Conservation (phyloP, 2,329 filamentous ascomycete genomes). For the Penicillium sp. region DNA sequence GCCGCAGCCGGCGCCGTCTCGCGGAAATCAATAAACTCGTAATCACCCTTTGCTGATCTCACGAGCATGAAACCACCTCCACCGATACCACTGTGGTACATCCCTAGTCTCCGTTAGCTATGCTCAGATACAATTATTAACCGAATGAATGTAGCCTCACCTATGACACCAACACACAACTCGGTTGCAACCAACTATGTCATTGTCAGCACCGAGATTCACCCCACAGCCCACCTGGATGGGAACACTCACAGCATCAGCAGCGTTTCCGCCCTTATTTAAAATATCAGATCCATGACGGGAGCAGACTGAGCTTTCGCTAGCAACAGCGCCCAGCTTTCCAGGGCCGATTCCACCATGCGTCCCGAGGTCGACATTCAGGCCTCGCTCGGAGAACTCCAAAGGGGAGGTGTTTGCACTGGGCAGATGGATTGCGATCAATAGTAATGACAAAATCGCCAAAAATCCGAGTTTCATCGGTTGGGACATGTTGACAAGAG, state of each 20-base stretch:
- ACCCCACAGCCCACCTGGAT: background rate
- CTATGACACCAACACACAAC: conserved; percentile 72
- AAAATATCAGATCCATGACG: conserved; percentile 65
- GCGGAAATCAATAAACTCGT: conserved; percentile 85
- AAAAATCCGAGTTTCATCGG: conserved; percentile 18
- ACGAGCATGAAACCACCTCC: conserved; percentile 90
- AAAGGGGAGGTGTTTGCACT: conserved; percentile 23
- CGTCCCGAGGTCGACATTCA: conserved; percentile 12
- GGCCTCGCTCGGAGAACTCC: conserved; percentile 8
- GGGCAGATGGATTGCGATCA: conserved; percentile 25
- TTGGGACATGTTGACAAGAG: conserved; percentile 17
- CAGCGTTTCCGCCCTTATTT: conserved; percentile 65
- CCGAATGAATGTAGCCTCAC: conserved; percentile 29
- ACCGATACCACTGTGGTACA: conserved; percentile 78
- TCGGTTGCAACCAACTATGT: conserved; percentile 66
- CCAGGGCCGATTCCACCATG: conserved; percentile 31
- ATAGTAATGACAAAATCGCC: conserved; percentile 18
- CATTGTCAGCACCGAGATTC: background rate
- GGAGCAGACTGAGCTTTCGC: conserved; percentile 68
- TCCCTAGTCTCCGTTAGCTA: conserved; percentile 43
- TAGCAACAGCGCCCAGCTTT: conserved; percentile 63
- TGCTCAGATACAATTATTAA: background rate
- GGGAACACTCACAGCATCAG: conserved; percentile 59
- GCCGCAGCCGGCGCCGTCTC: conserved; percentile 83
- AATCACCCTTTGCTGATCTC: conserved; percentile 67